Base-by-base conservation (phyloP, 176 grass and related monocot species). In the Themeda triandra region DNA sequence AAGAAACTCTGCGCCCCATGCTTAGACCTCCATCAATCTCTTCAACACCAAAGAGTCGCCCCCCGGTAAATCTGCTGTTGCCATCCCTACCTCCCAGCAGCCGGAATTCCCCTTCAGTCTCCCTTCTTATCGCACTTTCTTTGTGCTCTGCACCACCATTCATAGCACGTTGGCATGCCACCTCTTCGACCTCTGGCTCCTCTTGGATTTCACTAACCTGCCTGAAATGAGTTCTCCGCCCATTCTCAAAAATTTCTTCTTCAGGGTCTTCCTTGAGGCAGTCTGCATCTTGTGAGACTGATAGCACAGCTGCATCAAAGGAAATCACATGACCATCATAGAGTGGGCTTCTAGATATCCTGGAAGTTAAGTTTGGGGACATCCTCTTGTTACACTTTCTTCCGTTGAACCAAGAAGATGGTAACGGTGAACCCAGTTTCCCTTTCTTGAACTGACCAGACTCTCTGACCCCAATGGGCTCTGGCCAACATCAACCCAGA, bases 51-150 rank as follows among this genome's bases (percentile, higher is more conserved):
- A 95, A 95, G 42, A 95, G 91, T 51, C 88, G 88, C 10, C 86
- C 86, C 33, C 93, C 93, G 17, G 90, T 56, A 84, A 95, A 90
- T 33, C 93, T 92, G 83, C 24, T 90, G 74, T 92, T 95, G 62
- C 87, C 86, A 87, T 92, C 93, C 87, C 97, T 96, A 39, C 93
- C 84, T 45, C 93, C 97, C 46, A 99, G 71, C 71, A 99, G 79
- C 29, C 97, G 84, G 73, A 99, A 99, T 65, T 99, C 97, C 51
- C 97, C 93, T 88, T 99, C 97, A 75, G 94, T 99, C 68, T 99
- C 97, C 87, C 97, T 96, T 72, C 93, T 96, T 87, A 99, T 99
- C 0, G 97, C 93, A 66, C 97, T 99, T 69, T 92, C 97, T 87
- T 94, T 99, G 62, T 87, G 83, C 19, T 89, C 91, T 15, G 27